Evolutionary conservation across 495 filamentous ascomycete genomes (phyloP).

Genomic region (Penicillium silybi): DNA sequence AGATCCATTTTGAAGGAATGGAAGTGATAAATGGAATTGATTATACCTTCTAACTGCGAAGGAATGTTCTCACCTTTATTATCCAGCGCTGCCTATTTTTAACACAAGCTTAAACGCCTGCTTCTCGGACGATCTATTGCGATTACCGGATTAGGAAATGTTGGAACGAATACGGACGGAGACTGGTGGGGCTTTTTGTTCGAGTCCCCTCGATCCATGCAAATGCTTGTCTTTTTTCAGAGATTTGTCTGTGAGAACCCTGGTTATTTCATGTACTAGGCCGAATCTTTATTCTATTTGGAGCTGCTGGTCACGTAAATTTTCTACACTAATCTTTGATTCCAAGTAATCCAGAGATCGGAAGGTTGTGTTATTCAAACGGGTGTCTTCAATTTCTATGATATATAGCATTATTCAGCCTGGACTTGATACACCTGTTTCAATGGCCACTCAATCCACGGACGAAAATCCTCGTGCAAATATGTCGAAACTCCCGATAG

Average conservation of each 20-base stretch:
- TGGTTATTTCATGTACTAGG: no score
- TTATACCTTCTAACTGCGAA: neutral
- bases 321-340: no score
- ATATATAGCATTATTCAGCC: neutral
- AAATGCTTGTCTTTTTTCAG: neutral
- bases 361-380: no score
- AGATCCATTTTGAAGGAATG: conserved; percentile 28
- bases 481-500: conserved; percentile 23
- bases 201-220: neutral
- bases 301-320: no score
- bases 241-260: no score
- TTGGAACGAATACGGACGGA: conserved; percentile 33
- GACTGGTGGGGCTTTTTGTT: neutral
- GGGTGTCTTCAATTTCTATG: no score
- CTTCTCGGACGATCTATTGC: neutral
- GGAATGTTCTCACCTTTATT: neutral
- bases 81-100: conserved; percentile 14
- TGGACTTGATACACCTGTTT: neutral
- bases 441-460: conserved; percentile 34
- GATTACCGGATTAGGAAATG: conserved; percentile 24
- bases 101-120: neutral
- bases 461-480: conserved; percentile 18
- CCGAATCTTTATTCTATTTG: no score
- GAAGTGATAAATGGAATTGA: neutral
- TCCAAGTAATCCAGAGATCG: no score